Base-by-base conservation (phyloP, 345 rosid species). In the Salix brachista region DNA sequence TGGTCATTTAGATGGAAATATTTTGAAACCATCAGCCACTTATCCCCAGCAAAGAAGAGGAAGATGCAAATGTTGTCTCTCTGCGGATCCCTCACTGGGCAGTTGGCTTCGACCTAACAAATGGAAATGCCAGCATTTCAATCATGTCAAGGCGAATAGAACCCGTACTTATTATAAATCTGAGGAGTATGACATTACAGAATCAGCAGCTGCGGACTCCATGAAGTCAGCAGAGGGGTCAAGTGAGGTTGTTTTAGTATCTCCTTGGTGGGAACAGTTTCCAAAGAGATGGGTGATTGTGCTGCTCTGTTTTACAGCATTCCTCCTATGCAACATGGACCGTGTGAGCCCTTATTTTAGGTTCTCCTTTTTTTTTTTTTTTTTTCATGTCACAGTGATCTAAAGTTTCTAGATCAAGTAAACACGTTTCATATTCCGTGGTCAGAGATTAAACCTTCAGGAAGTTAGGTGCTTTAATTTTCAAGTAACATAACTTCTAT, bases 271-370 rank as follows among this genome's bases (percentile, higher is more conserved):
- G 96, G 84, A 87, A 70, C 85, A 86, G 82, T 90, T 93, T 77
- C 98, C 97, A 10, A 91, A 90, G 82, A 90, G 99, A 32, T 95
- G 94, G 96, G 88, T 88, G 80, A 86, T 95, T 37, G 99, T 95
- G 28, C 82, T 95, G 50, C 90, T 95, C 77, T 95, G 97, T 85
- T 95, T 95, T 78, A 52, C 86, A 1, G 88, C 97, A 32, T 95
- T 93, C 84, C 89, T 95, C 10, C 82, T 95, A 2, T 95, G 97
- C 92, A 95, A 95, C 82, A 95, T 95, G 99, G 99, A 95, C 86
- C 93, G 99, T 67, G 99, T 95, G 80, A 85, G 97, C 79, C 21
- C 32, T 67, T 79, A 69, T 71, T 68, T 71, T 1, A 26, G 7
- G 8, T 19, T 39, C 68, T 6, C 44, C n/a, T 32, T 32, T 26